Evolutionary conservation across 2,329 filamentous ascomycete species (phyloP).

Genomic region (Exophiala sp.): DNA sequence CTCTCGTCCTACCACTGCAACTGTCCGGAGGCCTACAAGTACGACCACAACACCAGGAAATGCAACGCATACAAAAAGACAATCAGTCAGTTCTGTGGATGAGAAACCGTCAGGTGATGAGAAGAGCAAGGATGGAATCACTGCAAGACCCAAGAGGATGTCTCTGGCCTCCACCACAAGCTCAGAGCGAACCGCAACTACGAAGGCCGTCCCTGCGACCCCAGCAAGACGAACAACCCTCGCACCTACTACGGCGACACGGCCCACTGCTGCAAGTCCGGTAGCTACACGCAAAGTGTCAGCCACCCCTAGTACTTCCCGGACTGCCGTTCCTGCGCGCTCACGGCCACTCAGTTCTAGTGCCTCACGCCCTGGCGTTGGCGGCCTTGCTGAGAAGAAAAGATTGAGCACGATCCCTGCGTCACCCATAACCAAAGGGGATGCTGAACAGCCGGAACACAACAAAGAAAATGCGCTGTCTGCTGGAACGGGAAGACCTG

Average conservation of each 20-base stretch:
- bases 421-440: constrained; percentile 32
- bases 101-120: constrained; percentile 40
- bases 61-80: constrained; percentile 39
- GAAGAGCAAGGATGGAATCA: constrained; percentile 38
- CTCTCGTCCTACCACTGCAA: constrained; percentile 36
- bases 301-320: constrained; percentile 28
- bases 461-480: constrained; percentile 21
- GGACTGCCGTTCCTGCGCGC: constrained; percentile 30
- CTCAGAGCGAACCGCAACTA: constrained; percentile 22
- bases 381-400: constrained; percentile 33
- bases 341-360: constrained; percentile 29
- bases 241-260: constrained; percentile 16
- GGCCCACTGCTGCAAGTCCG: constrained; percentile 38
- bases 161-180: constrained; percentile 40
- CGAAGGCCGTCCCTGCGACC: constrained; percentile 15
- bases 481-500: constrained; percentile 5
- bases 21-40: constrained; percentile 35
- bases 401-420: constrained; percentile 36
- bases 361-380: constrained; percentile 26
- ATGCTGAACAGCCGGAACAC: constrained; percentile 31
- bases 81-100: constrained; percentile 38
- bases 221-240: constrained; percentile 17
- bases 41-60: constrained; percentile 37
- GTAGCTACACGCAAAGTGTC: constrained; percentile 33
- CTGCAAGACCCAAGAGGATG: constrained; percentile 43